Evolutionary conservation across 176 grass and related monocot species (phyloP), one percentile per base, ranked within the genome.

Genomic region (Zoysia pacifica): DNA sequence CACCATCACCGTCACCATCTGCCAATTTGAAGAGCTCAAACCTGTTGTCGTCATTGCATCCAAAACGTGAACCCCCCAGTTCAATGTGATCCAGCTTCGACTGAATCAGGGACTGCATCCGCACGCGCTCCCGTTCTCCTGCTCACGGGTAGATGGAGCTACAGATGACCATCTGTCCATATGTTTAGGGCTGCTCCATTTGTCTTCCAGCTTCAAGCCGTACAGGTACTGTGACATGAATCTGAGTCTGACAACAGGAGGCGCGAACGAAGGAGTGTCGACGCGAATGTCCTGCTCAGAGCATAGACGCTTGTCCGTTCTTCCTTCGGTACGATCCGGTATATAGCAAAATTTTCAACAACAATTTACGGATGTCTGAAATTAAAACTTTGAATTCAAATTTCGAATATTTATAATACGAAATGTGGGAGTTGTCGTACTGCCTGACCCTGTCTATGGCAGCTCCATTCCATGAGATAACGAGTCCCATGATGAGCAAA

Each of bases 261-360:
- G 94, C 37, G 94, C 94, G 60, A 97, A 97, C 45, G 94, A 97
- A 0, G 94, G 4, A 97, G 87, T 41, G 91, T 80, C 5, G 91
- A 91, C 89, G 93, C 94, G 11, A 89, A 97, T 0, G 84, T 75
- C n/a, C 36, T 75, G 64, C 81, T 78, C 6, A 86, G 72, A 68
- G 91, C 94, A 56, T 91, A 97, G 18, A 97, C 90, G 72, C 91
- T 94, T 48, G 94, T 91, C 60, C 91, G 91, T 44, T 91, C 89
- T 62, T 80, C 91, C 79, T 88, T 87, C 2, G 91, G 91, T 40
- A 97, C 94, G 70, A 94, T 97, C 82, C 94, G 0, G 94, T 89
- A 65, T 94, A 97, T 6, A 97, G 20, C 59, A 70, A 72, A 53
- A 39, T 5, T 48, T 72, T 4, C 13, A 28, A 28, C 14, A n/a